Percentiles rank a stretch among this genome's conserved stretches.
phyloP scores from a whole-genome alignment of 305 asterid genomes.

The Fraxinus albicans region DNA sequence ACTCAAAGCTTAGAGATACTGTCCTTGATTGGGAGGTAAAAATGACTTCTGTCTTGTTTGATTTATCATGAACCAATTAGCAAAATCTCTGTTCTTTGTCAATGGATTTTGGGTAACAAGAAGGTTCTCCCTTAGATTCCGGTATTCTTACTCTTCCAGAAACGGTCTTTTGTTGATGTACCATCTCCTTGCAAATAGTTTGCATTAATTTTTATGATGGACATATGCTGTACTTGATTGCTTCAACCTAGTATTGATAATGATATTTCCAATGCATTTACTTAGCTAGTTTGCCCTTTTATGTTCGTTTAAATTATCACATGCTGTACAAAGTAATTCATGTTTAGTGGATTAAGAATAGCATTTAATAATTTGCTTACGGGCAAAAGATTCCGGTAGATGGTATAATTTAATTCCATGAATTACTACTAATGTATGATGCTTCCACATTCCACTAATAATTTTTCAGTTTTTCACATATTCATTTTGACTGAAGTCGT shows the following conservation, averaged over 20 bases:
- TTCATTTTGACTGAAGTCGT: not conserved
- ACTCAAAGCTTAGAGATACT: slow-evolving; percentile 82
- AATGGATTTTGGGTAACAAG: not conserved
- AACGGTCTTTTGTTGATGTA: not conserved
- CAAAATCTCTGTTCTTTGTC: not conserved
- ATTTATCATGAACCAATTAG: not conserved
- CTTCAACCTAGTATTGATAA: not conserved
- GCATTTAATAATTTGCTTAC: not conserved
- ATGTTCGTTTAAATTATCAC: not conserved
- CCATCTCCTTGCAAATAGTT: not conserved
- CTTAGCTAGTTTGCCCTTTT: not conserved
- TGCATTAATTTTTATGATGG: not conserved
- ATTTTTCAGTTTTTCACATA: not conserved
- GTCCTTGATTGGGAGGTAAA: slow-evolving; percentile 99
- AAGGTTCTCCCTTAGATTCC: not conserved
- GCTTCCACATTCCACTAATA: not conserved
- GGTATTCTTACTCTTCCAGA: not conserved
- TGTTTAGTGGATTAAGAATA: not conserved
- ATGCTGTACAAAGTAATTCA: not conserved
- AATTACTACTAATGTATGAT: not conserved
- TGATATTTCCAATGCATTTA: not conserved
- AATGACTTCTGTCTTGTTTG: not conserved
- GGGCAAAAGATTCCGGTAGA: not conserved
- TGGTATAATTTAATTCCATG: not conserved
- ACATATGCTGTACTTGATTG: not conserved